Conservation (phyloP, 345 rosid species). For the Alliaria petiolata region DNA sequence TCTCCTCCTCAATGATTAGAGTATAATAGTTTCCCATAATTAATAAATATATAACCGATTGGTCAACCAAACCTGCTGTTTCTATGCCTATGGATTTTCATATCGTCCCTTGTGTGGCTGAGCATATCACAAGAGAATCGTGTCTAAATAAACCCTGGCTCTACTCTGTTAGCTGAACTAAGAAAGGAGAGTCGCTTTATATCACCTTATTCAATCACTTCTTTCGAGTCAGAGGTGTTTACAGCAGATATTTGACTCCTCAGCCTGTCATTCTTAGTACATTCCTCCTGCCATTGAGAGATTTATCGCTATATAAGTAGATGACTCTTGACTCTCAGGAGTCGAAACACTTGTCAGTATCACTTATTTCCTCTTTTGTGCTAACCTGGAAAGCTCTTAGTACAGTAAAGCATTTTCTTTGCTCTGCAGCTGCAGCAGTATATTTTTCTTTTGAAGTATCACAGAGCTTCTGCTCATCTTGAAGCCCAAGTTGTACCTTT, state of each 20-base stretch:
- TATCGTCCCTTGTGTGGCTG: too few species aligned
- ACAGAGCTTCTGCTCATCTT: slow-evolving; percentile 60
- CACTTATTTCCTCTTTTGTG: not conserved
- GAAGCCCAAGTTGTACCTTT: slow-evolving; percentile 52
- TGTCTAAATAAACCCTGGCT: not conserved
- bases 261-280: slow-evolving; percentile 46
- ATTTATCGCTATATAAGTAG: slow-evolving; percentile 1
- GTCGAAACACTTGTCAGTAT: not conserved
- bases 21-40: slow-evolving; percentile 8
- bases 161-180: slow-evolving; percentile 5
- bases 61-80: slow-evolving; percentile 5
- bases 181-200: not conserved
- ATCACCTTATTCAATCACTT: slow-evolving; percentile 16
- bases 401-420: slow-evolving; percentile 50
- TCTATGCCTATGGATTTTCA: not conserved
- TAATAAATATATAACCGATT: slow-evolving; percentile 6
- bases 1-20: slow-evolving; percentile 7
- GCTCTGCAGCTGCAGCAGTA: slow-evolving; percentile 58
- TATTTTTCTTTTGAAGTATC: slow-evolving; percentile 54
- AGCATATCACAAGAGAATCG: slow-evolving; percentile 2
- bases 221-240: not conserved
- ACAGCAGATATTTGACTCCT: slow-evolving; percentile 13
- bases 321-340: not conserved
- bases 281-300: slow-evolving; percentile 43
- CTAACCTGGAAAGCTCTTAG: slow-evolving; percentile 68